These are phyloP conservation scores for Bonia amplexicaulis DNA, from an alignment of 176 grass and related monocot species.

Conservation along the genomic window DNA sequence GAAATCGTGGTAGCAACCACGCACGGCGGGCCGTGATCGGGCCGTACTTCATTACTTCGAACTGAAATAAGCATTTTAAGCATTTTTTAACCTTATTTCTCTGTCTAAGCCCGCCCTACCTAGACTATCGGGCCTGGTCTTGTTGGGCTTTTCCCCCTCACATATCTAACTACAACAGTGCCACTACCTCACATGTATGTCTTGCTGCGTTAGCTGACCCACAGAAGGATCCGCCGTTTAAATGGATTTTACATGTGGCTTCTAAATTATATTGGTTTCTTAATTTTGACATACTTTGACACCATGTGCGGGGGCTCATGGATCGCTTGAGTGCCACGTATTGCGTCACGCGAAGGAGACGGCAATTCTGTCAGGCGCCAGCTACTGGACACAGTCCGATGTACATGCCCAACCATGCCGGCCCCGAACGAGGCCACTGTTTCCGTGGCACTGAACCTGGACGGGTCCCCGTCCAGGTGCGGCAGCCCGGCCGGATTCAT, in stretches of 20 bases:
- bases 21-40: no score
- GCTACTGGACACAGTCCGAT: constrained; percentile 34
- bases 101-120: no score
- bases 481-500: constrained; percentile 13
- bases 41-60: no score
- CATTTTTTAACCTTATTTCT: no score
- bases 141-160: no score
- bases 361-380: not conserved
- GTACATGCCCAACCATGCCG: constrained; percentile 27
- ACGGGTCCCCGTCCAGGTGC: constrained; percentile 11
- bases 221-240: not conserved
- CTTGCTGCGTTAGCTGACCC: not conserved
- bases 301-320: not conserved
- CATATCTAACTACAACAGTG: no score
- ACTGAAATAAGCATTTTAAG: no score
- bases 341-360: constrained; percentile 15
- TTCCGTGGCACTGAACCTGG: constrained; percentile 20
- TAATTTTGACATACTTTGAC: not conserved
- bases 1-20: no score
- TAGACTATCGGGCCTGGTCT: no score
- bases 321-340: not conserved
- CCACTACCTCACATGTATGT: no score
- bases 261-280: no score
- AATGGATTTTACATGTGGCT: no score
- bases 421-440: not conserved